These are phyloP conservation scores for Aspergillus ochraceus DNA, from an alignment of 2,329 filamentous ascomycete species.

Conservation along the genomic window DNA sequence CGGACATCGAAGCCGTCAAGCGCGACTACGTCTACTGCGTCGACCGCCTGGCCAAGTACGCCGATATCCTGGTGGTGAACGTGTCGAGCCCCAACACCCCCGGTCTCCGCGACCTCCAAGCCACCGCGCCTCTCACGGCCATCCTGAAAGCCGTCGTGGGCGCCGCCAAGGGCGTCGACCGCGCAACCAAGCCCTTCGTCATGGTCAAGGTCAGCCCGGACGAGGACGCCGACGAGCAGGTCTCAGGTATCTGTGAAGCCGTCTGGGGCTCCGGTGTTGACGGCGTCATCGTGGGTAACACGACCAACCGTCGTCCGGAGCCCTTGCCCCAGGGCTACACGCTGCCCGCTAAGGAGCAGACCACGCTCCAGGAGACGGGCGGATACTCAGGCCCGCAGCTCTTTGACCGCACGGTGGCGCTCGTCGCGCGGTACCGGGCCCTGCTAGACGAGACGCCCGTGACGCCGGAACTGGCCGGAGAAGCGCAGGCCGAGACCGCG, in stretches of 20 bases:
- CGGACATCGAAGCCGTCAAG: slow-evolving; percentile 77
- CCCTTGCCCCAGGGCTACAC: slow-evolving; percentile 66
- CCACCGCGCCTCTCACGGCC: slow-evolving; percentile 75
- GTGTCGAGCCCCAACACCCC: slow-evolving; percentile 97
- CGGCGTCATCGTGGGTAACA: slow-evolving; percentile 96
- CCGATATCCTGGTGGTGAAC: slow-evolving; percentile 96
- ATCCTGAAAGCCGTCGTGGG: slow-evolving; percentile 81
- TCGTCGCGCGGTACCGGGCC: slow-evolving; percentile 78
- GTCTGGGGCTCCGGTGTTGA: slow-evolving; percentile 83
- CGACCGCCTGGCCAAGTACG: slow-evolving; percentile 76
- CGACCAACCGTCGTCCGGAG: slow-evolving; percentile 77
- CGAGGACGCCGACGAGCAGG: slow-evolving; percentile 80
- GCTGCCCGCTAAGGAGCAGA: slow-evolving; percentile 66
- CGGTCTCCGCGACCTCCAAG: slow-evolving; percentile 82
- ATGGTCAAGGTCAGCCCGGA: slow-evolving; percentile 99
- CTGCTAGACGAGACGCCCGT: slow-evolving; percentile 58
- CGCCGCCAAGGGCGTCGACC: slow-evolving; percentile 67
- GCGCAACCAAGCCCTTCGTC: slow-evolving; percentile 73
- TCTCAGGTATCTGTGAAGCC: slow-evolving; percentile 84
- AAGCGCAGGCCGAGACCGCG: slow-evolving; percentile 11
- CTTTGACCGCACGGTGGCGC: slow-evolving; percentile 73
- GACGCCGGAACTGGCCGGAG: slow-evolving; percentile 13
- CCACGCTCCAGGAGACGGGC: slow-evolving; percentile 71
- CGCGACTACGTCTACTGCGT: slow-evolving; percentile 88
- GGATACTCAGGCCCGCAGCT: slow-evolving; percentile 90